Evolutionary conservation across 2,329 filamentous ascomycete genomes (phyloP).

Genomic region (Alternaria atra): DNA sequence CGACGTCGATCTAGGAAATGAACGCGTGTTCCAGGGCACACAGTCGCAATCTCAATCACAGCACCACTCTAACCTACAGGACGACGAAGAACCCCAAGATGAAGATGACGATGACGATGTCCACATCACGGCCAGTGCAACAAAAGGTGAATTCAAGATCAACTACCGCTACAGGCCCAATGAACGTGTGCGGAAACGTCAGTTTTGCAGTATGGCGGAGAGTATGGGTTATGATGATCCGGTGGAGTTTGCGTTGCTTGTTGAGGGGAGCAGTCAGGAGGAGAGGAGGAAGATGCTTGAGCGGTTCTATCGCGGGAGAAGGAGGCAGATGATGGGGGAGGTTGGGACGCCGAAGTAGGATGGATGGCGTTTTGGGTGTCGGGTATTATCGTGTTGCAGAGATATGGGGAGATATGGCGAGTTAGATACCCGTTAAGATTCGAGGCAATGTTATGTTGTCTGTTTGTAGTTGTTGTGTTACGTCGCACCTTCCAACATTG

Average conservation of each 20-base stretch:
- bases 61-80: conserved; percentile 14
- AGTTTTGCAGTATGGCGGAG: conserved; percentile 90
- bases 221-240: conserved; percentile 78
- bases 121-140: conserved; percentile 15
- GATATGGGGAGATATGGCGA: too few relatives aligned
- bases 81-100: conserved; percentile 30
- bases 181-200: conserved; percentile 74
- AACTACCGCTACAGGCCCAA: conserved; percentile 76
- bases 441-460: too few relatives aligned
- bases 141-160: conserved; percentile 52
- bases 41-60: conserved; percentile 44
- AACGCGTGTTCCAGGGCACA: conserved; percentile 66
- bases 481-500: background rate
- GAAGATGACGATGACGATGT: conserved; percentile 34
- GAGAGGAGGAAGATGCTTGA: conserved; percentile 81
- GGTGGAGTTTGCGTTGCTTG: conserved; percentile 86
- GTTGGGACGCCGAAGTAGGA: conserved; percentile 1
- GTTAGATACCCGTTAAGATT: background rate
- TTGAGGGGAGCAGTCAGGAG: conserved; percentile 89
- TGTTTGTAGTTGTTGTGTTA: background rate
- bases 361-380: too few relatives aligned
- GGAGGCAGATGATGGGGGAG: conserved; percentile 53
- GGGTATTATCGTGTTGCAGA: too few relatives aligned
- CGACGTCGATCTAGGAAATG: conserved; percentile 60
- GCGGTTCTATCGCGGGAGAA: conserved; percentile 76